These are phyloP conservation scores for Apiospora saccharicola DNA, from an alignment of 2,329 filamentous ascomycete genomes.

Conservation along the genomic window DNA sequence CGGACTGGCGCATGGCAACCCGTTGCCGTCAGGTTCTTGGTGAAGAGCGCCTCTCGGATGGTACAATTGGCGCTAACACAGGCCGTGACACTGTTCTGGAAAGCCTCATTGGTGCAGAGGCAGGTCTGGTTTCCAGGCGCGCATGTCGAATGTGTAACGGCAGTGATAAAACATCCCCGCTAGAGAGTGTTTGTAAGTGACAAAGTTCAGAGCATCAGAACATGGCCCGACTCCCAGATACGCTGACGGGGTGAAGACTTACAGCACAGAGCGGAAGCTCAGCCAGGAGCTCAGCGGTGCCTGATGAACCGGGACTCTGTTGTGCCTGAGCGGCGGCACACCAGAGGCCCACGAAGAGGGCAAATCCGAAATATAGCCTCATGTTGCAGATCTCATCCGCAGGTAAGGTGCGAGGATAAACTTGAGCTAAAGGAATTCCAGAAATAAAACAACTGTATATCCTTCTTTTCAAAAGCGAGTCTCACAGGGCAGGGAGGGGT, in stretches of 20 bases:
- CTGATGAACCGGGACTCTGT: background rate
- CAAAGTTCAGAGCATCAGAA: background rate
- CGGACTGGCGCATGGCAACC: constrained; percentile 39
- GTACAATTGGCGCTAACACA: constrained; percentile 43
- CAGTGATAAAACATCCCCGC: constrained; percentile 38
- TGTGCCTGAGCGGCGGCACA: background rate
- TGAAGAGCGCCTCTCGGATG: constrained; percentile 39
- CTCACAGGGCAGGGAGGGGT: constrained; percentile 1
- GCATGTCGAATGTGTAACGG: constrained; percentile 39
- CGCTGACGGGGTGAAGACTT: constrained; percentile 25
- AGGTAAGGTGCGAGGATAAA: background rate
- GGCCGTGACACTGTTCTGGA: constrained; percentile 37
- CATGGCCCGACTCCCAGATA: background rate
- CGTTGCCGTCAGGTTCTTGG: constrained; percentile 35
- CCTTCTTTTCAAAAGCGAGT: background rate
- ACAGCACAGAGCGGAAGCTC: constrained; percentile 44
- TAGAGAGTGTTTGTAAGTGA: constrained; percentile 27
- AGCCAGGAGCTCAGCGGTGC: constrained; percentile 26
- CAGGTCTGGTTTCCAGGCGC: constrained; percentile 39
- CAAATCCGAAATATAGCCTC: background rate
- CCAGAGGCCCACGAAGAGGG: constrained; percentile 2
- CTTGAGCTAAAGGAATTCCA: background rate
- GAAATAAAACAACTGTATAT: background rate
- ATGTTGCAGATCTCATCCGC: background rate
- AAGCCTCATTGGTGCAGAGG: constrained; percentile 40